A percentile compares a stretch with the other conserved stretches of the same genome.
phyloP scores from a whole-genome alignment of 495 filamentous ascomycete species.

The Baudoinia panamericana region DNA sequence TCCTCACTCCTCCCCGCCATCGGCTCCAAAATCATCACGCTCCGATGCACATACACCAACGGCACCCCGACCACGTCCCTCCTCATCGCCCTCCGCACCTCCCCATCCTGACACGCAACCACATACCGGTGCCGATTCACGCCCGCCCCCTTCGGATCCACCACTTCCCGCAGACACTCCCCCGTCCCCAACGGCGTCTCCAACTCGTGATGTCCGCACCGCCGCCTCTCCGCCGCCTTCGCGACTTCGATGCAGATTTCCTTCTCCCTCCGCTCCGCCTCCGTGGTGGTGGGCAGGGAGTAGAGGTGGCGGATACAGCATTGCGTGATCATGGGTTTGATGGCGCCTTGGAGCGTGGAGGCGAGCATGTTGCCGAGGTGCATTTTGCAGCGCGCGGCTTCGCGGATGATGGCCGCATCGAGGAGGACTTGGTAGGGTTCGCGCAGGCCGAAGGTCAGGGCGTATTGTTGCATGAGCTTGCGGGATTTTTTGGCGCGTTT shows the following conservation, averaged over 20 bases:
- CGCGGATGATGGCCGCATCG: constrained; percentile 67
- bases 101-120: constrained; percentile 60
- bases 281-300: constrained; percentile 16
- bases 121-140: constrained; percentile 87
- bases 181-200: constrained; percentile 59
- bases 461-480: constrained; percentile 90
- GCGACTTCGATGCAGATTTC: constrained; percentile 47
- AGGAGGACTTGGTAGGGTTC: constrained; percentile 80
- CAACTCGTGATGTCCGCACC: constrained; percentile 79
- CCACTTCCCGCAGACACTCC: constrained; percentile 65
- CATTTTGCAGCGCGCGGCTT: constrained; percentile 66
- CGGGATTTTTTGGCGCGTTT: constrained; percentile 92
- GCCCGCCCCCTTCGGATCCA: constrained; percentile 53
- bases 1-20: constrained; percentile 54
- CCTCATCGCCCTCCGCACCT: constrained; percentile 42
- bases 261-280: constrained; percentile 10
- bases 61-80: constrained; percentile 63
- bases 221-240: constrained; percentile 65
- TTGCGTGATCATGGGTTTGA: constrained; percentile 55
- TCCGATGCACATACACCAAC: constrained; percentile 67
- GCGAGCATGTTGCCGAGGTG: constrained; percentile 58
- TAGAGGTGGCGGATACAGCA: constrained; percentile 58
- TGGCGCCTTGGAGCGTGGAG: constrained; percentile 60
- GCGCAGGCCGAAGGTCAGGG: constrained; percentile 73
- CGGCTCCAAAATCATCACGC: constrained; percentile 83